These are phyloP conservation scores for Stereocaulon alpinum DNA, from an alignment of 495 filamentous ascomycete species.

Conservation along the genomic window DNA sequence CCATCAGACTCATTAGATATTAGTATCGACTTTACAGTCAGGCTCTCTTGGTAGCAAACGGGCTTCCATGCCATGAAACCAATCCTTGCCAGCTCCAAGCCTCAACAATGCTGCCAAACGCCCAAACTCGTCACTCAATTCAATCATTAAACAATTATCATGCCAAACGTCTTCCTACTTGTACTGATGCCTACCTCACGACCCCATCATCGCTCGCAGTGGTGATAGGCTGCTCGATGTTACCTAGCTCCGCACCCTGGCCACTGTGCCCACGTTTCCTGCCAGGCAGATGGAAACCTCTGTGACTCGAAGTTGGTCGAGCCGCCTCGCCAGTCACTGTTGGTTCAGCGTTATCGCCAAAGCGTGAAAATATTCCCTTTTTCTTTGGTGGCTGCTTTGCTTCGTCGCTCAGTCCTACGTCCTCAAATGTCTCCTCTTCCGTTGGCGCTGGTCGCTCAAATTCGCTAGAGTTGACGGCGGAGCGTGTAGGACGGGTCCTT, in stretches of 20 bases:
- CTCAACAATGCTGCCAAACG: not conserved
- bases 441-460: conserved; percentile 47
- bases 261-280: conserved; percentile 67
- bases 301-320: conserved; percentile 38
- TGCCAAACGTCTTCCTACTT: not conserved
- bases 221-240: conserved; percentile 35
- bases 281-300: conserved; percentile 57
- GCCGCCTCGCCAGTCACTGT: conserved; percentile 35
- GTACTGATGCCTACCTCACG: conserved; percentile 12
- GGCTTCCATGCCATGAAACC: not conserved
- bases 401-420: conserved; percentile 78
- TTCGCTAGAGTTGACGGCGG: conserved; percentile 34
- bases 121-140: not conserved
- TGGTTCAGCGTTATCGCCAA: conserved; percentile 51
- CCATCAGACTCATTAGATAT: conserved; percentile 4
- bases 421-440: conserved; percentile 76
- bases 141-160: not conserved
- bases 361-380: conserved; percentile 73
- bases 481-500: conserved; percentile 45
- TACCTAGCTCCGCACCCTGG: conserved; percentile 56
- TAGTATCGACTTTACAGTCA: conserved; percentile 13
- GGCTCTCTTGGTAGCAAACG: not conserved
- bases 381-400: conserved; percentile 57
- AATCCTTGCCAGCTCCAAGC: not conserved
- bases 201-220: conserved; percentile 26